Evolutionary conservation across 768 basidiomycete genomes (phyloP), one percentile per base, ranked within the genome.

Genomic region (Rhizopogon vinicolor): DNA sequence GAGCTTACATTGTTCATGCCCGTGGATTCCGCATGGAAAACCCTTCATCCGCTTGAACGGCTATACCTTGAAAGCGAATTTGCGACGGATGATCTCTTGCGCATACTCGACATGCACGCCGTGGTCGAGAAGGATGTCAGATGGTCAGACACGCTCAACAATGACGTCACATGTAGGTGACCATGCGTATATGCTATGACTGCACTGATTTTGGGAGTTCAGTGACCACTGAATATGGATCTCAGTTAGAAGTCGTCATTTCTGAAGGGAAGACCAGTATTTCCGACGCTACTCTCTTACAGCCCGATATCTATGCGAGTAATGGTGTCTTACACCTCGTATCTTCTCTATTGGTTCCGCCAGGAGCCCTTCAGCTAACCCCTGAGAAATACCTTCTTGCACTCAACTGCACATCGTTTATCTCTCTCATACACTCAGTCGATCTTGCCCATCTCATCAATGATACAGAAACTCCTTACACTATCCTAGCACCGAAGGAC

Each of bases 301-400:
- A 86, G n/a, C 82, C 84, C 6, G 93, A 99, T 64, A 83, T 97
- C 37, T 93, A 94, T 63, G 95, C 91, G 5, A 87, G 90, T 31
- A 99, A 99, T 63, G 97, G 96, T 46, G 97, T 98, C 43, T 68
- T 98, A 14, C 97, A 99, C 69, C 82, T 93, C 42, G 81, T 98
- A 25, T 89, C 89, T 13, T 82, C 84, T 13, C 82, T 98, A 22
- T 81, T 99, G 13, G 69, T 95, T 10, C 90, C 93, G 7, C 78
- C 81, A 3, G 85, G 83, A 14, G 79, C 89, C 44, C 80, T 96
- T 22, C 76, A 83, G 57, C 73, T 94, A 43, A 98, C 95, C 4
- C 89, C 95, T 16, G 97, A 98, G 75, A 98, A 98, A 71, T 93
- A 89, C 60, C 87, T 99, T 16, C 82, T 98, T 9, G 85, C 91